Evolutionary conservation across 176 grass and related monocot genomes (phyloP), one percentile per base, ranked within the genome.

Genomic region (Cenchrus purpureus): DNA sequence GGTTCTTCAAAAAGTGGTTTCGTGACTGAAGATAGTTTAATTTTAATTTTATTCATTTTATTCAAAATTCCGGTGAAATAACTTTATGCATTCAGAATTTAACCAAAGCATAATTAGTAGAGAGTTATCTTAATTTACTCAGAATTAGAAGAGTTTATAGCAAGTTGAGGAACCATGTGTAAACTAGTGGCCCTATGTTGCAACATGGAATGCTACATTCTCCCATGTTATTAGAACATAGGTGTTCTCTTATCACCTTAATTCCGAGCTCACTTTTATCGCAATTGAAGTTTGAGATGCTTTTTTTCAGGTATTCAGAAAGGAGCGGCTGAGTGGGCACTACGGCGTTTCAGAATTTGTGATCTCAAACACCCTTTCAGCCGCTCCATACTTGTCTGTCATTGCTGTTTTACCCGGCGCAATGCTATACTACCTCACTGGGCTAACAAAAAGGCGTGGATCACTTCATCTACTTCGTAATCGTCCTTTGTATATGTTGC

Each of bases 281-380:
- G 1, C 65, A 43, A 66, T 20, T 56, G 25, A 25, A 25, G 25
- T 25, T 25, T 25, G 6, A 3, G 5, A 8, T 1, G 43, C 12
- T 52, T 79, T 20, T 25, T 17, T 7, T 44, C 78, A 92, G 86
- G 76, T 92, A 25, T 92, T 92, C 80, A 67, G 86, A 83, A 89
- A 49, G 51, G 90, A 92, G 51, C 68, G 90, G 16, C 43, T 92
- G 34, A 92, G 87, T 2, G 90, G 83, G 4, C 86, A 92, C 45
- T 86, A 92, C 12, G 86, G 86, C 8, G 90, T 89, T 0, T 61
- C 83, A 3, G 78, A 85, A 51, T 89, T 92, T 65, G 80, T 86
- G 42, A 83, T 92, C 44, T 79, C 78, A 16, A 88, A 88, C 66
- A 92, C 86, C 3, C 31, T 92, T 2, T 92, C 86, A 2, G 83